Evolutionary conservation across 1,284 basidiomycete genomes (phyloP).

Genomic region (Trichosporon sp.): DNA sequence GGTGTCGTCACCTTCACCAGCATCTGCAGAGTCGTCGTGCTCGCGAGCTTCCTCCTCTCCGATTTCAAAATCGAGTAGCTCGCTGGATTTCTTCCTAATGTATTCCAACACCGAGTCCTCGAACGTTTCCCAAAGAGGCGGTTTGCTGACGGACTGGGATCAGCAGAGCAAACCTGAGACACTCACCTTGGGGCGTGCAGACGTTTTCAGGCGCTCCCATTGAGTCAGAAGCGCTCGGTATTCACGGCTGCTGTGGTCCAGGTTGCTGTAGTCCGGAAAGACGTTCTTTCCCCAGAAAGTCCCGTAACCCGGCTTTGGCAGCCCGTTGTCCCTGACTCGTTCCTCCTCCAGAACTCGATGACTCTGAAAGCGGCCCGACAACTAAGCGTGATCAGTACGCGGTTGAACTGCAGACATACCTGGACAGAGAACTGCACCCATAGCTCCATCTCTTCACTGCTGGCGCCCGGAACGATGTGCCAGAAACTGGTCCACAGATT

Average conservation of each 20-base stretch:
- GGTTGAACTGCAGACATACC: neutral
- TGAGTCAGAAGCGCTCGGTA: neutral
- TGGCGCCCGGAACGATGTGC: neutral
- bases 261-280: neutral
- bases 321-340: neutral
- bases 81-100: neutral
- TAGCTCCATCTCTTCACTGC: neutral
- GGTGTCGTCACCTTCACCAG: neutral
- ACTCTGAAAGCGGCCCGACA: slow-evolving; percentile 1
- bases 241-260: neutral
- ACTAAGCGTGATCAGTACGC: neutral
- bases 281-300: slow-evolving; percentile 6
- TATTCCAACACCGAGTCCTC: slow-evolving; percentile 5
- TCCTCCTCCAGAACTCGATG: neutral
- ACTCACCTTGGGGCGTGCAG: neutral
- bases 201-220: neutral
- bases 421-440: slow-evolving; percentile 7
- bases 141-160: neutral
- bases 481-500: slow-evolving; percentile 8
- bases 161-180: neutral
- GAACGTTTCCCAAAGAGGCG: neutral
- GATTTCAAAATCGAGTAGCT: neutral
- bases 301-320: neutral
- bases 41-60: neutral
- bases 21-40: neutral